Conservation (phyloP, 2,329 filamentous ascomycete species). For the Fusarium tjaetaba region DNA sequence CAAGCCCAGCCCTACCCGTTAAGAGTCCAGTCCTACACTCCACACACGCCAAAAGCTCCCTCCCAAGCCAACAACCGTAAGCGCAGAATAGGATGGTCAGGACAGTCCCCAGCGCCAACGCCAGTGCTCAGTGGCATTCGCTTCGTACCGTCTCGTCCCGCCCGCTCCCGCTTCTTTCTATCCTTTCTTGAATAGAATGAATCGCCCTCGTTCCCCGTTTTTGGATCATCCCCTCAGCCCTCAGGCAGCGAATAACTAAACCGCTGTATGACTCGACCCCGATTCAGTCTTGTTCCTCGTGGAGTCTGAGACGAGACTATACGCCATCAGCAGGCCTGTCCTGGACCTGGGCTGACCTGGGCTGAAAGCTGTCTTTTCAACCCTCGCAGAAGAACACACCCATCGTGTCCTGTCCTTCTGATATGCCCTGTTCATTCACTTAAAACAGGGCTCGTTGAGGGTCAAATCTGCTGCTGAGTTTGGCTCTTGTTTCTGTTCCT, state of each 20-base stretch:
- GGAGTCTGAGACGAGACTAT: constrained; percentile 52
- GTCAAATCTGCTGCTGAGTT: constrained; percentile 5
- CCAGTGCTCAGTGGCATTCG: constrained; percentile 21
- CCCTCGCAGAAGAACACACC: constrained; percentile 34
- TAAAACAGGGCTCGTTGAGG: constrained; percentile 33
- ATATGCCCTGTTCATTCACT: constrained; percentile 28
- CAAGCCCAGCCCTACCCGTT: constrained; percentile 31
- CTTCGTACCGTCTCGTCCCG: constrained; percentile 44
- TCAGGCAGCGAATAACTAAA: constrained; percentile 23
- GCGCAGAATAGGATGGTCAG: background rate
- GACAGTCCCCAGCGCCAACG: constrained; percentile 4
- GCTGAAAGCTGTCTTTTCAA: constrained; percentile 34
- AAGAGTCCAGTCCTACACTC: constrained; percentile 10
- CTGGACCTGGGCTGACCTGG: constrained; percentile 23
- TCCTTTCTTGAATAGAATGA: constrained; percentile 13
- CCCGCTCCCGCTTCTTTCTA: constrained; percentile 35
- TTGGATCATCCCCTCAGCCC: constrained; percentile 7
- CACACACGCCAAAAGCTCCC: constrained; percentile 20
- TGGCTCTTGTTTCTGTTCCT: constrained; percentile 40
- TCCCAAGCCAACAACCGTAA: constrained; percentile 4
- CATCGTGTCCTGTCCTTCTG: constrained; percentile 42
- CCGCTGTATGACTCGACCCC: constrained; percentile 41
- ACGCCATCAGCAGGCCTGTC: constrained; percentile 54
- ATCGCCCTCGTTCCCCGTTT: constrained; percentile 8
- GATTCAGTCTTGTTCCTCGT: constrained; percentile 41